phyloP scores from a whole-genome alignment of 176 grass and related monocot genomes.

The Carex scoparia region DNA sequence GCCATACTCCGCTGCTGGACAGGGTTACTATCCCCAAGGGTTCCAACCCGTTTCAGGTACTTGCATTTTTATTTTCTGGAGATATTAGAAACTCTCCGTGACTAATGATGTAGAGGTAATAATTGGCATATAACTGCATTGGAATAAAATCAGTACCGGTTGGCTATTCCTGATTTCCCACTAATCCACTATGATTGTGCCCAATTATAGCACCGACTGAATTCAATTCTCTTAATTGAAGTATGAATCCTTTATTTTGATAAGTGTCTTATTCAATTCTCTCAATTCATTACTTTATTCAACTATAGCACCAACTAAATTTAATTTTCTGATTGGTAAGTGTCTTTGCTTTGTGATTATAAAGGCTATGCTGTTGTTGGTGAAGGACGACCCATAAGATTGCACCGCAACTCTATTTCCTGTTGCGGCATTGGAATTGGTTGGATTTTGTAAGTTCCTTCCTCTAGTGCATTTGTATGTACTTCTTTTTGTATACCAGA shows the following conservation, averaged over 20 bases:
- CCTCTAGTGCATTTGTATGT: neutral
- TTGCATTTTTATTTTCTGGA: neutral
- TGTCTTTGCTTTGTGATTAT: conserved; percentile 15
- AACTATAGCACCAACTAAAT: neutral
- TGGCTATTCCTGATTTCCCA: neutral
- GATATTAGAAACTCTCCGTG: neutral
- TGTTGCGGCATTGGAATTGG: conserved; percentile 83
- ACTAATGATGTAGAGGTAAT: neutral
- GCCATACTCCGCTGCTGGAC: neutral
- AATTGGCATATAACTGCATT: neutral
- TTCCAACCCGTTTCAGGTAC: conserved; percentile 19
- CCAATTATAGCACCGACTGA: neutral
- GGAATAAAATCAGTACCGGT: neutral
- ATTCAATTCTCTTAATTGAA: neutral
- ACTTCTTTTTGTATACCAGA: neutral
- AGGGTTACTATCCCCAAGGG: conserved; percentile 4
- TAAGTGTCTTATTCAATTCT: no score
- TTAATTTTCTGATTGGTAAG: neutral
- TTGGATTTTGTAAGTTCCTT: conserved; percentile 71
- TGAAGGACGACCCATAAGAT: conserved; percentile 70
- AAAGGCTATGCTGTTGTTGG: conserved; percentile 55
- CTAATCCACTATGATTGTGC: neutral
- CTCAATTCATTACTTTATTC: neutral
- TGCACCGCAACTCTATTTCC: conserved; percentile 37
- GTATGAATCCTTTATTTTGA: neutral